Evolutionary conservation across 2,329 filamentous ascomycete species (phyloP).

Genomic region (Ophiostoma himal-ulmi): DNA sequence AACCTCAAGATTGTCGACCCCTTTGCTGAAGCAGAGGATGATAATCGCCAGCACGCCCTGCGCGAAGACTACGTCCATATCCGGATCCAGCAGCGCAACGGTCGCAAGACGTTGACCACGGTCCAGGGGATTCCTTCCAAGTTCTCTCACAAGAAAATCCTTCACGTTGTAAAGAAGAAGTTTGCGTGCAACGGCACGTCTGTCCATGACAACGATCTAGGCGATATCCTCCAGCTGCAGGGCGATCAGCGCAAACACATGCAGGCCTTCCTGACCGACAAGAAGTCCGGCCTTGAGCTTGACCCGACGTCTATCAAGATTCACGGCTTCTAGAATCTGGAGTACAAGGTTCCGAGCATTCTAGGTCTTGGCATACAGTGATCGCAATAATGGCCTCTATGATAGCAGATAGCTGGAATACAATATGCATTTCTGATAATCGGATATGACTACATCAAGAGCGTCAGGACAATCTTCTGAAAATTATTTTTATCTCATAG

Average conservation of each 20-base stretch:
- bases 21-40: slow-evolving; percentile 99
- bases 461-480: not conserved
- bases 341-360: no score
- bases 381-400: not conserved
- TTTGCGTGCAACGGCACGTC: slow-evolving; percentile 78
- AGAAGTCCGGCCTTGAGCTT: slow-evolving; percentile 88
- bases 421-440: not conserved
- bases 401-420: not conserved
- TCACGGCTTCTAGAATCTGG: slow-evolving; percentile 52
- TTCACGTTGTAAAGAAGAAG: slow-evolving; percentile 63
- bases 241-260: slow-evolving; percentile 99
- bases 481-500: not conserved
- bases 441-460: not conserved
- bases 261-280: slow-evolving; percentile 92
- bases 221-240: slow-evolving; percentile 84
- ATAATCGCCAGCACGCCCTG: slow-evolving; percentile 79
- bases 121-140: slow-evolving; percentile 98
- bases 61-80: slow-evolving; percentile 98
- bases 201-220: slow-evolving; percentile 74
- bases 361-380: not conserved
- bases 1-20: slow-evolving; percentile 79
- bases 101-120: slow-evolving; percentile 99
- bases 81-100: slow-evolving; percentile 99
- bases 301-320: slow-evolving; percentile 97
- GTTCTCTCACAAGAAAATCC: slow-evolving; percentile 97